Evolutionary conservation across 495 filamentous ascomycete genomes (phyloP).

Genomic region (Coniosporium apollinis): DNA sequence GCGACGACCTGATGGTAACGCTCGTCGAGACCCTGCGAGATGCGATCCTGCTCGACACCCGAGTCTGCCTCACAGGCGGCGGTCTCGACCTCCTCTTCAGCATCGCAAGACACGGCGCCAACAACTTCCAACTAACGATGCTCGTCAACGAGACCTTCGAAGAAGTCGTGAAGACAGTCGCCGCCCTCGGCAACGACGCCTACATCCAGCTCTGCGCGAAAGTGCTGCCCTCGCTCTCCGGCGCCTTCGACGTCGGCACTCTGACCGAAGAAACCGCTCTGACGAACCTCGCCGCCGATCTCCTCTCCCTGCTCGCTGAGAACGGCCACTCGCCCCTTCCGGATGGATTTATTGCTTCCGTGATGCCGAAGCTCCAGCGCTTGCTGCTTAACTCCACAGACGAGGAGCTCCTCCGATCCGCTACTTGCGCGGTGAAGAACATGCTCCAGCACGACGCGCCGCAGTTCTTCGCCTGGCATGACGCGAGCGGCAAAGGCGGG

Average conservation of each 20-base stretch:
- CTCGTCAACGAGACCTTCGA: conserved; percentile 83
- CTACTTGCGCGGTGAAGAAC: conserved; percentile 70
- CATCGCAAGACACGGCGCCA: conserved; percentile 71
- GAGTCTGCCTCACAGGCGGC: conserved; percentile 44
- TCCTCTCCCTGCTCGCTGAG: conserved; percentile 65
- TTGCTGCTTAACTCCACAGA: conserved; percentile 67
- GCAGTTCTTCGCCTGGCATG: conserved; percentile 70
- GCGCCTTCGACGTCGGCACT: conserved; percentile 73
- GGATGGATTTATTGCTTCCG: conserved; percentile 63
- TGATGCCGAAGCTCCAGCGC: conserved; percentile 72
- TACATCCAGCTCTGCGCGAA: conserved; percentile 74
- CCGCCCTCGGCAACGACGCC: conserved; percentile 42
- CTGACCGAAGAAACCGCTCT: conserved; percentile 70
- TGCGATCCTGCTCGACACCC: conserved; percentile 60
- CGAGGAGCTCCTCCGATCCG: conserved; percentile 69
- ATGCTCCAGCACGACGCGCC: conserved; percentile 75
- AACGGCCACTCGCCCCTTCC: conserved; percentile 72
- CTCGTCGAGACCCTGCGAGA: conserved; percentile 75
- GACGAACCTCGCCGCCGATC: conserved; percentile 65
- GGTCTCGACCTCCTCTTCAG: conserved; percentile 74
- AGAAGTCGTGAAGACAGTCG: conserved; percentile 54
- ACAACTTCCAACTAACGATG: conserved; percentile 70
- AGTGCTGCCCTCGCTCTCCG: conserved; percentile 71
- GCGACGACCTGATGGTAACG: conserved; percentile 80
- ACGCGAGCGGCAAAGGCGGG: conserved; percentile 60